Evolutionary conservation across 768 basidiomycete genomes (phyloP).

Genomic region (Pulveroboletus sp.): DNA sequence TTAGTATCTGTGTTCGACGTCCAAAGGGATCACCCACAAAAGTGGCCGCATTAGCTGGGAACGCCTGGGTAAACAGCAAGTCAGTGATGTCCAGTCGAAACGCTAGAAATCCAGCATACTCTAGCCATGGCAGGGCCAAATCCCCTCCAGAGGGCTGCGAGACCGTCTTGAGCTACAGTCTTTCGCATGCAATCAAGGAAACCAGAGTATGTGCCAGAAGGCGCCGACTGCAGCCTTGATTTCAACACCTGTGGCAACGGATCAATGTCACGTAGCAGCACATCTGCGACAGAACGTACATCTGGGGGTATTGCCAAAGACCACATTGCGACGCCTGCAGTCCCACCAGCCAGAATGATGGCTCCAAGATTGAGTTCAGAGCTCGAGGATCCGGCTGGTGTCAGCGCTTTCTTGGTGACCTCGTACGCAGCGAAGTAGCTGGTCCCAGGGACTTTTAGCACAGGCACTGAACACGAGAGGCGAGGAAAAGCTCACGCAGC

Average conservation of each 20-base stretch:
- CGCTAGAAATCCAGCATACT: slow-evolving; percentile 40
- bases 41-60: slow-evolving; percentile 95
- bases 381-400: slow-evolving; percentile 74
- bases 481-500: slow-evolving; percentile 67
- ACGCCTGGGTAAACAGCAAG: slow-evolving; percentile 54
- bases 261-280: slow-evolving; percentile 4
- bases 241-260: slow-evolving; percentile 73
- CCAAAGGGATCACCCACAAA: slow-evolving; percentile 55
- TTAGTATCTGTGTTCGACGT: background rate
- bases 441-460: slow-evolving; percentile 7
- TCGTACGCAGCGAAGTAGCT: slow-evolving; percentile 99
- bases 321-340: slow-evolving; percentile 98
- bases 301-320: slow-evolving; percentile 95
- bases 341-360: slow-evolving; percentile 88
- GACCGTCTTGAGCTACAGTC: slow-evolving; percentile 85
- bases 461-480: background rate
- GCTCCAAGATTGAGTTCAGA: slow-evolving; percentile 80
- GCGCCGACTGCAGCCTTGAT: slow-evolving; percentile 92
- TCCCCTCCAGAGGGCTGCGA: slow-evolving; percentile 90
- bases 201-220: slow-evolving; percentile 95
- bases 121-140: slow-evolving; percentile 96
- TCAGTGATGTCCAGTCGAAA: slow-evolving; percentile 1
- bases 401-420: slow-evolving; percentile 82
- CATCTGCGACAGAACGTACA: slow-evolving; percentile 43
- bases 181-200: slow-evolving; percentile 90